A percentile compares a stretch with the other conserved stretches of the same genome.
Evolutionary conservation across 345 rosid genomes (phyloP).

Genomic region (Aegle marmelos): DNA sequence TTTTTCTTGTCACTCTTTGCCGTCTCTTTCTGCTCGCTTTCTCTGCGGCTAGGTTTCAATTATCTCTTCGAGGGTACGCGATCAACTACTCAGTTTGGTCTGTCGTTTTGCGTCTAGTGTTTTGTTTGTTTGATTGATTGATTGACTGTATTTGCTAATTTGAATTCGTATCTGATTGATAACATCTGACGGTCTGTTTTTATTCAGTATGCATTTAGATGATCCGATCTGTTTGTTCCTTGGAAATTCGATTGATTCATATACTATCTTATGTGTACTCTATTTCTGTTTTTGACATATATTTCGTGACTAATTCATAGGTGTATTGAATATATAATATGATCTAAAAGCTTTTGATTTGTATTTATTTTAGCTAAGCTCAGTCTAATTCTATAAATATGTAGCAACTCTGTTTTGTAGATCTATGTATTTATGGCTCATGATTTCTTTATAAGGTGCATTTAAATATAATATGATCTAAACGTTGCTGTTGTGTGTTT

Average conservation of each 20-base stretch:
- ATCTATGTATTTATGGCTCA: not conserved
- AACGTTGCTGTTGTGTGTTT: not conserved
- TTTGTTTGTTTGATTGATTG: not conserved
- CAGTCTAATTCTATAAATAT: not conserved
- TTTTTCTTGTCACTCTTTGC: not conserved
- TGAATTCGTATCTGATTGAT: not conserved
- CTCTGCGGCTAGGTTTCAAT: conserved; percentile 1
- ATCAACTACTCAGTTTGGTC: not conserved
- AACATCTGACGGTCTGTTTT: too few species aligned
- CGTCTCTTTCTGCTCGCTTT: too few species aligned
- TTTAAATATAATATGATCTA: too few species aligned
- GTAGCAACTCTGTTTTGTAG: not conserved
- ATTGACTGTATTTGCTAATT: not conserved
- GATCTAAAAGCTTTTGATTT: not conserved
- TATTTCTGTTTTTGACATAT: not conserved
- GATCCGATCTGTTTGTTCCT: not conserved
- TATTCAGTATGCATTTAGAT: too few species aligned
- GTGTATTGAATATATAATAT: not conserved
- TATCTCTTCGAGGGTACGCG: not conserved
- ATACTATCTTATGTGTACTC: not conserved
- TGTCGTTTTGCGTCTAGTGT: not conserved
- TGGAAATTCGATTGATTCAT: not conserved
- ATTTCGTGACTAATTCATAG: not conserved
- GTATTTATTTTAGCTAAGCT: not conserved
- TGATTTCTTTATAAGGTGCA: not conserved